Percentiles rank a stretch among this genome's conserved stretches.
Conservation (phyloP, 345 rosid species). For the Melaleuca quinquenervia region DNA sequence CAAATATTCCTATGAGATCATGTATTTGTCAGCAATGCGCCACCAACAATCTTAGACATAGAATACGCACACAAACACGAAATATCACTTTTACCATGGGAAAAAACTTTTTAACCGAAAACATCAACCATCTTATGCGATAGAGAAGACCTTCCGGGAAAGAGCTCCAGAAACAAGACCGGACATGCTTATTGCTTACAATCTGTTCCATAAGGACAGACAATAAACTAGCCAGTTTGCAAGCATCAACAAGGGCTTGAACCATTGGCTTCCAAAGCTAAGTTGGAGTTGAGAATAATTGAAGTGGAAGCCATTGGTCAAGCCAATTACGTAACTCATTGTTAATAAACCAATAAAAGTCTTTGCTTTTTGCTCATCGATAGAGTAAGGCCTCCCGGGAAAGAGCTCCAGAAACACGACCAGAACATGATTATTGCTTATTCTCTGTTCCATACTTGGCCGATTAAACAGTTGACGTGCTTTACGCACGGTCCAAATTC, state of each 20-base stretch:
- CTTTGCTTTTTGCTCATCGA: neutral
- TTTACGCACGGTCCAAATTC: neutral
- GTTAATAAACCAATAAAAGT: neutral
- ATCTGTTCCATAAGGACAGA: too few species aligned
- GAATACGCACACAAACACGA: neutral
- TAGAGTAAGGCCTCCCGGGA: neutral
- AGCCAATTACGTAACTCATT: neutral
- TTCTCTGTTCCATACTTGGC: too few species aligned
- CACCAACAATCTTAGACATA: neutral
- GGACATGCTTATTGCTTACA: too few species aligned
- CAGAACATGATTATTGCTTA: too few species aligned
- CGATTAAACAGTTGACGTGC: neutral
- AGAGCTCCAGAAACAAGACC: too few species aligned
- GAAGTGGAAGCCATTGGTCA: neutral
- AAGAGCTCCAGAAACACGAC: too few species aligned
- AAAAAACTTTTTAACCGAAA: neutral
- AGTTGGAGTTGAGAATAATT: neutral
- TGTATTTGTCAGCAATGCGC: neutral
- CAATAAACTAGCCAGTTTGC: too few species aligned
- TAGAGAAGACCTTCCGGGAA: too few species aligned
- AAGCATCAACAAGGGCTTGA: too few species aligned
- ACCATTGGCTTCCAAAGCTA: too few species aligned
- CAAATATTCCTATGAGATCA: neutral
- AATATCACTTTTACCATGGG: neutral
- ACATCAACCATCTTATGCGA: too few species aligned